Evolutionary conservation across 139 green algal species (phyloP), one percentile per base, ranked within the genome.

Genomic region (Nannochloris sp.): DNA sequence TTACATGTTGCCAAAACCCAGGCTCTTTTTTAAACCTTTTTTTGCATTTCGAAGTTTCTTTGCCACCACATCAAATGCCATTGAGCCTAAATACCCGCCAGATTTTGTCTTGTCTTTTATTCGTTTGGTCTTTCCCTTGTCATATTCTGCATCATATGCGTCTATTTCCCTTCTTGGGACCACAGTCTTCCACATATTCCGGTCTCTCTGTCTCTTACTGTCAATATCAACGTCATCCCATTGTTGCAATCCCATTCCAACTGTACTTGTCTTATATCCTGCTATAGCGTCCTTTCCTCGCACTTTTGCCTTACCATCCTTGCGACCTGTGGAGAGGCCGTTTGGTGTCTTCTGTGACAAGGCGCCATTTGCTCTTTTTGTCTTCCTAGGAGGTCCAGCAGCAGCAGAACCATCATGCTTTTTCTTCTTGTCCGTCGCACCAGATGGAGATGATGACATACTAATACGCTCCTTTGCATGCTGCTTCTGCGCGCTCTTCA

Each of bases 71-170:
- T 59, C 50, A 59, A 59, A 59, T 33, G 50, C 50, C 6, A n/a
- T 25, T 12, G 50, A 30, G 14, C n/a, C 25, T 6, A 30, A 20
- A 20, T 28, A 30, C 11, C 50, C 50, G 25, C 12, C 9, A n/a
- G 50, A 33, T 37, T 59, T 25, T 26, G 17, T 17, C 44, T 62
- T 71, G 56, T 14, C 59, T n/a, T 60, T 59, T 5, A 83, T 68
- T 62, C 79, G 82, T 37, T 83, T 83, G 2, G 46, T 28, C 49
- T 56, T 62, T 4, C 77, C 77, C 4, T 16, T 43, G 69, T 83
- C 77, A 59, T 83, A 83, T 26, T 83, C 77, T 14, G 17, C 12
- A 44, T 83, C 77, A 36, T 71, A 82, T 16, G 76, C 77, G 44
- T 59, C 50, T 59, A 31, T 16, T 33, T 33, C 25, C 50, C 13